phyloP scores from a whole-genome alignment of 768 basidiomycete species.

The Favolaschia claudopus region DNA sequence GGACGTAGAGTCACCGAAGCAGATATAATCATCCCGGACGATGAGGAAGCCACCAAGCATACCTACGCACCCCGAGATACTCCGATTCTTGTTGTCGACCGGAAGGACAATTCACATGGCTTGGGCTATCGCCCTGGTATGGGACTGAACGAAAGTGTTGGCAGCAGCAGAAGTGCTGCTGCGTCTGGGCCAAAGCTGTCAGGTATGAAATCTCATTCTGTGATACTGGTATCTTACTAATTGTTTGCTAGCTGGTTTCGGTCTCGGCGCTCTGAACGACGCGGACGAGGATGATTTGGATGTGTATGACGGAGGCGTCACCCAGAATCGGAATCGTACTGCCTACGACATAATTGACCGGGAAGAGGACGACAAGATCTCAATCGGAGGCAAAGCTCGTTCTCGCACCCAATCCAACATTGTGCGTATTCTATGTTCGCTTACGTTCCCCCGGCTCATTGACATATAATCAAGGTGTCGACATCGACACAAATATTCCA shows the following conservation, averaged over 20 bases:
- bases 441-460: too few species aligned
- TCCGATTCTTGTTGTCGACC: constrained; percentile 61
- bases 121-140: constrained; percentile 79
- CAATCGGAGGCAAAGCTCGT: constrained; percentile 45
- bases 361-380: constrained; percentile 67
- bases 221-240: background rate
- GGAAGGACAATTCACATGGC: constrained; percentile 83
- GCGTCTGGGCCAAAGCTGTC: constrained; percentile 63
- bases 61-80: constrained; percentile 87
- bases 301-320: constrained; percentile 67
- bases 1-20: constrained; percentile 38
- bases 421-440: too few species aligned
- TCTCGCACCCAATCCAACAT: constrained; percentile 30
- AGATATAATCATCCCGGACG: constrained; percentile 53
- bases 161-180: constrained; percentile 35
- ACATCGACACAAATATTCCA: constrained; percentile 61
- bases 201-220: constrained; percentile 44
- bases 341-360: constrained; percentile 73
- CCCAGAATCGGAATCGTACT: constrained; percentile 51
- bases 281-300: constrained; percentile 94
- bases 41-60: constrained; percentile 88
- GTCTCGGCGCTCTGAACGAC: constrained; percentile 89
- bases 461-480: too few species aligned
- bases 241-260: constrained; percentile 73
- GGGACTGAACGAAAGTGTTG: constrained; percentile 67